A percentile compares a stretch with the other conserved stretches of the same genome.
These are phyloP conservation scores for Dactylellina cionopaga DNA, from an alignment of 2,329 filamentous ascomycete genomes.

Conservation along the genomic window DNA sequence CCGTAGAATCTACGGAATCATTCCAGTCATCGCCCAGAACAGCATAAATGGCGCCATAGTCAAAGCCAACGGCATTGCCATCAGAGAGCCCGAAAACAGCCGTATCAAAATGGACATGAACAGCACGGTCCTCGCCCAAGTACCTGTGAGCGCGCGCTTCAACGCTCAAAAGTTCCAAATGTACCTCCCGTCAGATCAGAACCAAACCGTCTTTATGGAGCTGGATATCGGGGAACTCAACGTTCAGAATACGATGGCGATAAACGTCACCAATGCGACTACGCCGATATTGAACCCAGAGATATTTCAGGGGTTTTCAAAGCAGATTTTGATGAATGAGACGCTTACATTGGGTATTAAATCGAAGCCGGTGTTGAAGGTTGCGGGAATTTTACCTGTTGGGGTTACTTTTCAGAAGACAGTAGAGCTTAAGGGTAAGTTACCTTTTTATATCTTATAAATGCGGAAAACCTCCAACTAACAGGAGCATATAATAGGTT, in stretches of 20 bases:
- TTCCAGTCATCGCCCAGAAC: slow-evolving; percentile 69
- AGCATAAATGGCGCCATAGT: slow-evolving; percentile 68
- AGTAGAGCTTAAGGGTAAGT: slow-evolving; percentile 63
- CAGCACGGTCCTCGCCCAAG: slow-evolving; percentile 66
- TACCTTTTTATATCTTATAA: neutral
- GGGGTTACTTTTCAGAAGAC: slow-evolving; percentile 69
- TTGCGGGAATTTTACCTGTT: slow-evolving; percentile 64
- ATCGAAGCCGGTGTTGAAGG: slow-evolving; percentile 66
- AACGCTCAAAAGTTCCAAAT: slow-evolving; percentile 62
- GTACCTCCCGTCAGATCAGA: slow-evolving; percentile 65
- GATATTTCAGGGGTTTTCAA: slow-evolving; percentile 68
- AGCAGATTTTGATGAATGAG: slow-evolving; percentile 66
- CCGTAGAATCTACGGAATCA: slow-evolving; percentile 67
- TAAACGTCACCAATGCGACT: slow-evolving; percentile 67
- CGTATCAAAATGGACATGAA: slow-evolving; percentile 68
- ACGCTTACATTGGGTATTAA: slow-evolving; percentile 65
- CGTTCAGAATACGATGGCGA: slow-evolving; percentile 64
- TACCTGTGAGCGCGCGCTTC: slow-evolving; percentile 62
- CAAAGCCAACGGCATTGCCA: slow-evolving; percentile 65
- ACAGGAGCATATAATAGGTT: slow-evolving; percentile 1
- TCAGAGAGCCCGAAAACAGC: slow-evolving; percentile 64
- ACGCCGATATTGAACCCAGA: slow-evolving; percentile 63
- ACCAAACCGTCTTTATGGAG: slow-evolving; percentile 63
- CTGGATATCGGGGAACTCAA: slow-evolving; percentile 67
- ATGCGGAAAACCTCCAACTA: neutral